Percentiles rank a stretch among this genome's conserved stretches.
Conservation (phyloP, 116 monocot species). For the Papilionanthe hybrid region DNA sequence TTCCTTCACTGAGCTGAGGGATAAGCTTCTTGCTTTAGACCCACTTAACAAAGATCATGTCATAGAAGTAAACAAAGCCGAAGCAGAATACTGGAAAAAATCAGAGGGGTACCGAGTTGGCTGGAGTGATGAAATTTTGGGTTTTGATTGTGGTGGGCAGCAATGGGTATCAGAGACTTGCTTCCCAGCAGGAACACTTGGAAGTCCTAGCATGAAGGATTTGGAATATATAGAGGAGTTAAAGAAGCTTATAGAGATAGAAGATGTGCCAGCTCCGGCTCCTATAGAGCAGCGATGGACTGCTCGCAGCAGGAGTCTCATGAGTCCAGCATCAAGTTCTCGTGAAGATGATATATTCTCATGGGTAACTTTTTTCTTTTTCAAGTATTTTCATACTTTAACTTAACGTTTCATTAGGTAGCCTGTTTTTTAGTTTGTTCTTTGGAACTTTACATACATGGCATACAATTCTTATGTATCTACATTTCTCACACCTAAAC, state of each 20-base stretch:
- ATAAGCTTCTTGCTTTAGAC: slow-evolving; percentile 86
- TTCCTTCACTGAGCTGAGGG: slow-evolving; percentile 86
- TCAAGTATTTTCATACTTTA: not conserved
- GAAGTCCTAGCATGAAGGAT: slow-evolving; percentile 86
- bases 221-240: slow-evolving; percentile 76
- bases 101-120: slow-evolving; percentile 92
- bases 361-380: slow-evolving; percentile 55
- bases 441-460: too few species aligned
- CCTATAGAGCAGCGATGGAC: slow-evolving; percentile 99
- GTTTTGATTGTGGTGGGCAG: slow-evolving; percentile 99
- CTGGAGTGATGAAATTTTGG: slow-evolving; percentile 97
- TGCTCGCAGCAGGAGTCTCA: slow-evolving; percentile 65
- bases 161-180: slow-evolving; percentile 96
- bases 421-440: not conserved
- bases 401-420: not conserved
- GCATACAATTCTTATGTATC: too few species aligned
- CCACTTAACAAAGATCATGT: slow-evolving; percentile 92
- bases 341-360: slow-evolving; percentile 82
- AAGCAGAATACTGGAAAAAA: slow-evolving; percentile 93
- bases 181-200: slow-evolving; percentile 75
- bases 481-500: too few species aligned
- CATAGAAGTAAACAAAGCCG: slow-evolving; percentile 81
- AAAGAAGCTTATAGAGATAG: slow-evolving; percentile 69
- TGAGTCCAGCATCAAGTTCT: slow-evolving; percentile 90
- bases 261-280: slow-evolving; percentile 83